phyloP scores from a whole-genome alignment of 352 stramenopile genomes.

The Phytophthora nicotianae region DNA sequence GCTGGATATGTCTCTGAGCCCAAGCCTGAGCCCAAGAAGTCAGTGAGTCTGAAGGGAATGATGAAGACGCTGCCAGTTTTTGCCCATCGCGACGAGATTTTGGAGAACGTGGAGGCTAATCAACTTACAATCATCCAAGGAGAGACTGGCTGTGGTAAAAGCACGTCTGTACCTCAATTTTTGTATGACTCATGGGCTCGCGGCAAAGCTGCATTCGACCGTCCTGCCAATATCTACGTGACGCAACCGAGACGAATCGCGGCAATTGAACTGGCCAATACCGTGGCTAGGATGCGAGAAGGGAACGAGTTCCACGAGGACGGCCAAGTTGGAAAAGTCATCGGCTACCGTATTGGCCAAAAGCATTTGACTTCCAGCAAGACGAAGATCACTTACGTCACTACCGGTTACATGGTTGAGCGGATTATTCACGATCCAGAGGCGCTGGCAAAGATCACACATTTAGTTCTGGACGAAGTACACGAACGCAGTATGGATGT shows the following conservation, averaged over 20 bases:
- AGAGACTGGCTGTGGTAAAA: slow-evolving; percentile 97
- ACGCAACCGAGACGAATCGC: slow-evolving; percentile 96
- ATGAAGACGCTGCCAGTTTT: slow-evolving; percentile 89
- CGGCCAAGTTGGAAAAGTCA: slow-evolving; percentile 62
- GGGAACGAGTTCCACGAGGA: slow-evolving; percentile 72
- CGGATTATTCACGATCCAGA: slow-evolving; percentile 93
- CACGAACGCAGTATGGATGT: slow-evolving; percentile 96
- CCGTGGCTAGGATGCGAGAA: slow-evolving; percentile 93
- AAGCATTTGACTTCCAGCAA: slow-evolving; percentile 89
- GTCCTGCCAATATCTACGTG: slow-evolving; percentile 94
- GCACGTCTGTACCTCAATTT: slow-evolving; percentile 94
- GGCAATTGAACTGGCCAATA: slow-evolving; percentile 83
- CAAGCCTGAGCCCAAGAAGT: slow-evolving; percentile 21
- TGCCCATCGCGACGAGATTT: slow-evolving; percentile 85
- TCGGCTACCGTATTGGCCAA: slow-evolving; percentile 90
- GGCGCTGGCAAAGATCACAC: slow-evolving; percentile 88
- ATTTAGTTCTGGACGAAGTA: slow-evolving; percentile 97
- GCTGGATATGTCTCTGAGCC: slow-evolving; percentile 13
- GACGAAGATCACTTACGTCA: slow-evolving; percentile 96
- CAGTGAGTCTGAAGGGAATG: slow-evolving; percentile 45
- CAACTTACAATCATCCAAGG: slow-evolving; percentile 93
- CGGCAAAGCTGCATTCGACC: slow-evolving; percentile 33
- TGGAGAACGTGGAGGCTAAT: slow-evolving; percentile 80
- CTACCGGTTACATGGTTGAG: slow-evolving; percentile 96
- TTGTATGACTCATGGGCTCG: slow-evolving; percentile 79